Evolutionary conservation across 768 basidiomycete species (phyloP).

Genomic region (Lentinula aciculospora): DNA sequence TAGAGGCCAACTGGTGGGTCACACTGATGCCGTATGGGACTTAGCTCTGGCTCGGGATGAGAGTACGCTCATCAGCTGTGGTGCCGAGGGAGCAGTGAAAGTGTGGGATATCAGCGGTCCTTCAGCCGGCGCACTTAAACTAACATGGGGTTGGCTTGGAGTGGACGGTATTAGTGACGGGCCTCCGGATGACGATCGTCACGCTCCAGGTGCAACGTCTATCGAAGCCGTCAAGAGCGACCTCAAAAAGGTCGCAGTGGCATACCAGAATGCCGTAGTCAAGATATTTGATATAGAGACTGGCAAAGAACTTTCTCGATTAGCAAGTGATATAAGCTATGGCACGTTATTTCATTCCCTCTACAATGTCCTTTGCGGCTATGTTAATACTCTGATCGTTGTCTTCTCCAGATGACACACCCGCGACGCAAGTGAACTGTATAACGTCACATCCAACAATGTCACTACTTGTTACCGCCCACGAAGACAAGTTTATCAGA

Average conservation of each 20-base stretch:
- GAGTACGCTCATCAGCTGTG: constrained; percentile 80
- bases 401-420: constrained; percentile 53
- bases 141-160: constrained; percentile 80
- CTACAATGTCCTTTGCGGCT: not conserved
- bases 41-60: constrained; percentile 81
- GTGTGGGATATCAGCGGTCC: constrained; percentile 85
- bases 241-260: constrained; percentile 83
- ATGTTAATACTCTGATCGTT: not conserved
- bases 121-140: constrained; percentile 55
- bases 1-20: constrained; percentile 80
- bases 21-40: constrained; percentile 97
- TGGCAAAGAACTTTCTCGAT: constrained; percentile 67
- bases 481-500: constrained; percentile 91
- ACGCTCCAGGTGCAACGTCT: constrained; percentile 70
- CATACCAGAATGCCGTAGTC: constrained; percentile 82
- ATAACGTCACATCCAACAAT: constrained; percentile 89
- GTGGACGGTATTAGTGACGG: constrained; percentile 39
- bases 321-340: constrained; percentile 55
- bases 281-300: constrained; percentile 90
- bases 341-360: constrained; percentile 29
- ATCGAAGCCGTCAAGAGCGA: constrained; percentile 81
- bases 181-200: constrained; percentile 43
- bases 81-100: constrained; percentile 89
- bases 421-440: constrained; percentile 77
- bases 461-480: constrained; percentile 81